Percentiles rank a stretch among this genome's conserved stretches.
Evolutionary conservation across 139 green algal species (phyloP).

Genomic region (Haematococcus lacustris): DNA sequence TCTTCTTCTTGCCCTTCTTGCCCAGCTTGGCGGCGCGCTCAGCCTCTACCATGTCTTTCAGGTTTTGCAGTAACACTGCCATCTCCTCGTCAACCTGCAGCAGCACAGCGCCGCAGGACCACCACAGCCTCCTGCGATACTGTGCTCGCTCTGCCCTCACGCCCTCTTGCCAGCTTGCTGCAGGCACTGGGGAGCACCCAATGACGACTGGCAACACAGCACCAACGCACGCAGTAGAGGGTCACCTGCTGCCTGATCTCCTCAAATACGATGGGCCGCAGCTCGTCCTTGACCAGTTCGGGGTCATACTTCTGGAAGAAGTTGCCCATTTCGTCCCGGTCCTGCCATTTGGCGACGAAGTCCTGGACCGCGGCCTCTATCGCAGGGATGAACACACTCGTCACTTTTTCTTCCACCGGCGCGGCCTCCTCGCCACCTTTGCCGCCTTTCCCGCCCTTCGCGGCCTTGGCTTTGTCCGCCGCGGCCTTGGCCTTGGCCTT

Average conservation of each 20-base stretch:
- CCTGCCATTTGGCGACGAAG: slow-evolving; percentile 76
- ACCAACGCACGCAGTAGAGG: no score
- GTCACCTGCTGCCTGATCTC: slow-evolving; percentile 67
- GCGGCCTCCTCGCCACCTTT: slow-evolving; percentile 15
- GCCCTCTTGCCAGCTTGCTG: no score
- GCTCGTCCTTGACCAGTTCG: slow-evolving; percentile 75
- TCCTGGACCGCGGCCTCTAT: slow-evolving; percentile 64
- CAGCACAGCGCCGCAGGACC: no score
- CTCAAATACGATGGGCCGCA: slow-evolving; percentile 87
- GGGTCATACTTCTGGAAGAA: slow-evolving; percentile 62
- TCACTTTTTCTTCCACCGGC: slow-evolving; percentile 32
- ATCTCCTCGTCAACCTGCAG: slow-evolving; percentile 82
- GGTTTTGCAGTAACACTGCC: slow-evolving; percentile 72
- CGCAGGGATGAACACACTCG: slow-evolving; percentile 54
- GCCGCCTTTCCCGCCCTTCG: slow-evolving; percentile 27
- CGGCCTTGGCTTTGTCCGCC: slow-evolving; percentile 31
- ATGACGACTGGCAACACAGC: no score
- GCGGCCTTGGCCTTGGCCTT: slow-evolving; percentile 29
- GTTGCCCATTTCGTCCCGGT: slow-evolving; percentile 56
- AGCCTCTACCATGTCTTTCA: slow-evolving; percentile 78
- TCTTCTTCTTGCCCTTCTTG: slow-evolving; percentile 69
- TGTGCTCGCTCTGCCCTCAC: no score
- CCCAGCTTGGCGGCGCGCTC: slow-evolving; percentile 60
- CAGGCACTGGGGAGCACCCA: no score
- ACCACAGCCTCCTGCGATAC: no score